These are phyloP conservation scores for Penicillium ochrochloron DNA, from an alignment of 495 filamentous ascomycete species.

Conservation along the genomic window DNA sequence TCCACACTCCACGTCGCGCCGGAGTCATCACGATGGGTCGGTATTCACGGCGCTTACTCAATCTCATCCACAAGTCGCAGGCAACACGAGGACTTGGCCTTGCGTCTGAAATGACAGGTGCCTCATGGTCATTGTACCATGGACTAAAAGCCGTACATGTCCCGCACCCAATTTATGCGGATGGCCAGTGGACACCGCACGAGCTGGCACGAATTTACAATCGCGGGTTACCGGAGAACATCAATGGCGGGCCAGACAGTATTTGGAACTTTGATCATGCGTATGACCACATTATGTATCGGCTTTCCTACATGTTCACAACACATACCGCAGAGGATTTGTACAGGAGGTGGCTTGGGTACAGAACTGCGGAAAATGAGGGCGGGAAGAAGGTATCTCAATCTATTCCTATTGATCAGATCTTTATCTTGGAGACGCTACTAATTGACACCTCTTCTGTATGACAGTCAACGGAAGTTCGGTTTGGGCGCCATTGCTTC, in stretches of 20 bases:
- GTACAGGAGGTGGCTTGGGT: conserved; percentile 34
- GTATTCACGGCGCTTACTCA: conserved; percentile 58
- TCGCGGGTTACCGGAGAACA: conserved; percentile 29
- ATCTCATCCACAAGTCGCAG: conserved; percentile 32
- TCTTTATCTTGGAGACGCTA: too few relatives aligned
- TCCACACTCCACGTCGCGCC: conserved; percentile 63
- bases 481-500: conserved; percentile 34
- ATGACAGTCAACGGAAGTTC: conserved; percentile 18
- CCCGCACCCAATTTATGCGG: conserved; percentile 69
- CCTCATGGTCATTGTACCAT: conserved; percentile 67
- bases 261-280: conserved; percentile 32
- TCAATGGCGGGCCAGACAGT: conserved; percentile 30
- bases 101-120: conserved; percentile 71
- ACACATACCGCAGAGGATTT: conserved; percentile 33
- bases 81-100: conserved; percentile 56
- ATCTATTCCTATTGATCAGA: neutral
- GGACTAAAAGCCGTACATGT: conserved; percentile 61
- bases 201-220: conserved; percentile 34
- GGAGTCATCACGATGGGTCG: conserved; percentile 70
- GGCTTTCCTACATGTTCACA: conserved; percentile 38
- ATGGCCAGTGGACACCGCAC: conserved; percentile 38
- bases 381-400: conserved; percentile 29
- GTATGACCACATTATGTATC: conserved; percentile 34
- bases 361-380: conserved; percentile 26
- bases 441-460: neutral